phyloP scores from a whole-genome alignment of 2,329 filamentous ascomycete species.

The Penicillium glabrum region DNA sequence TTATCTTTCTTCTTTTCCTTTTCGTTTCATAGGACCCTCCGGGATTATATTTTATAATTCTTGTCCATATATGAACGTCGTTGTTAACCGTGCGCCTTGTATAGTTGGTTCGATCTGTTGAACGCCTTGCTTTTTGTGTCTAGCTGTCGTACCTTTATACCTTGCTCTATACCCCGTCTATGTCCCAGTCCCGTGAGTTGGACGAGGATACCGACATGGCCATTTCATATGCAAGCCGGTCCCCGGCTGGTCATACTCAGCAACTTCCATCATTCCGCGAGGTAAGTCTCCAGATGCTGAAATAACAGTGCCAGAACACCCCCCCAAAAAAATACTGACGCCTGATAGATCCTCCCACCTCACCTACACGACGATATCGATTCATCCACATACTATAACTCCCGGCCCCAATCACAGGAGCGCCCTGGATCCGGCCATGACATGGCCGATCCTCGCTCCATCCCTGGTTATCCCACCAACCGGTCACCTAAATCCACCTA shows the following conservation, averaged over 20 bases:
- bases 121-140: neutral
- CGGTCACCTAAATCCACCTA: conserved; percentile 23
- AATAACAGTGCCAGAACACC: neutral
- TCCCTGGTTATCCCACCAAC: conserved; percentile 22
- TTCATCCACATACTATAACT: conserved; percentile 34
- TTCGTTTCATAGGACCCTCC: neutral
- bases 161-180: conserved; percentile 25
- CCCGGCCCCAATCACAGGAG: conserved; percentile 31
- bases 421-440: conserved; percentile 31
- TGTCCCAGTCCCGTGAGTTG: conserved; percentile 35
- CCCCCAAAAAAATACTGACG: neutral
- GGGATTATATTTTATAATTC: neutral
- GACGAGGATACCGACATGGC: conserved; percentile 40
- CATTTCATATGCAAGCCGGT: conserved; percentile 38
- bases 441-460: conserved; percentile 30
- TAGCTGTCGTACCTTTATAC: neutral
- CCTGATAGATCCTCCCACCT: conserved; percentile 37
- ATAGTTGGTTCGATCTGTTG: conserved; percentile 6
- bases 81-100: neutral
- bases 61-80: neutral
- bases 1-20: neutral
- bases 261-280: conserved; percentile 41
- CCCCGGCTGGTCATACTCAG: conserved; percentile 33
- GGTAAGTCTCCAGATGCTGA: conserved; percentile 23
- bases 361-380: conserved; percentile 45